These are phyloP conservation scores for Ceratobasidium sp. DNA, from an alignment of 1,284 basidiomycete species.

Conservation along the genomic window DNA sequence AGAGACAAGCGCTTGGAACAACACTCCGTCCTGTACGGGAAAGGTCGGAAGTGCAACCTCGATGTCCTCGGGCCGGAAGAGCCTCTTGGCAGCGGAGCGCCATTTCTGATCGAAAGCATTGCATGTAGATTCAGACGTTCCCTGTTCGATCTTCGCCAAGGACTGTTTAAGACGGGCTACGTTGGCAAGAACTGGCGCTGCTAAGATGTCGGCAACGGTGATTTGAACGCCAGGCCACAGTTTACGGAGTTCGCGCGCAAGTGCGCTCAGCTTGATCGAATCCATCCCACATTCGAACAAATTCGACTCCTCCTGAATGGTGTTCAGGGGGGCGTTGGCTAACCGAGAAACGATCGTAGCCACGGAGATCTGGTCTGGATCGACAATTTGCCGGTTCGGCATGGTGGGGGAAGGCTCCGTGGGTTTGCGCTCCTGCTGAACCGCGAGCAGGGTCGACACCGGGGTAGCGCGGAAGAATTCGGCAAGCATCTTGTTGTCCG, in stretches of 20 bases:
- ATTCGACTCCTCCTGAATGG: constrained; percentile 50
- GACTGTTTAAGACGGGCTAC: background rate
- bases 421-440: constrained; percentile 13
- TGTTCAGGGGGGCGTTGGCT: constrained; percentile 15
- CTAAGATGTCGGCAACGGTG: constrained; percentile 58
- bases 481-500: constrained; percentile 61
- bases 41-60: constrained; percentile 63
- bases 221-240: constrained; percentile 50
- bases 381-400: background rate
- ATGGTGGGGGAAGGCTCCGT: constrained; percentile 20
- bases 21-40: constrained; percentile 65
- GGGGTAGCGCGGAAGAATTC: constrained; percentile 58
- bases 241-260: constrained; percentile 59
- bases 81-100: constrained; percentile 17
- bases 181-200: constrained; percentile 6
- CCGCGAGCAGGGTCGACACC: constrained; percentile 18
- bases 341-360: constrained; percentile 34
- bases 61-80: constrained; percentile 51
- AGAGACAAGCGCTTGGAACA: constrained; percentile 61
- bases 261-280: constrained; percentile 61
- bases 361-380: constrained; percentile 42
- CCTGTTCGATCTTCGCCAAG: background rate
- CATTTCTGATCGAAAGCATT: constrained; percentile 31
- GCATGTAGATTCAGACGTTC: background rate
- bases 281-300: constrained; percentile 66